Conservation (phyloP, 306 rosid species). For the Rosa rugosa region DNA sequence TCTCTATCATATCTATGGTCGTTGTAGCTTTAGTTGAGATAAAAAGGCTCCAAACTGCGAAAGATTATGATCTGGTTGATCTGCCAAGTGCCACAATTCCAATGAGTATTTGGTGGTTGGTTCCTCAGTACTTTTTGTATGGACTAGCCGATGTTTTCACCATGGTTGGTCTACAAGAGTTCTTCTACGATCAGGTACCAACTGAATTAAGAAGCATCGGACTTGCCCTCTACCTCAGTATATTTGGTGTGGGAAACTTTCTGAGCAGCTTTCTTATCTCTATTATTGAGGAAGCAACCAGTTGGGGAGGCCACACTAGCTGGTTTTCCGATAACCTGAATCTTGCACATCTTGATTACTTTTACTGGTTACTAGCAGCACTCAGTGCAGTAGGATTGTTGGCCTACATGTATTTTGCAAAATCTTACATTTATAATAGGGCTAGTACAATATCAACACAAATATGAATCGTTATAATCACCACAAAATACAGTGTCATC, state of each 20-base stretch:
- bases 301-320: conserved; percentile 36
- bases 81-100: conserved; percentile 51
- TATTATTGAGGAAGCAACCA: conserved; percentile 31
- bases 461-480: too few species aligned
- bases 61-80: conserved; percentile 54
- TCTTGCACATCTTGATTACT: conserved; percentile 70
- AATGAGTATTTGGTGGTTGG: conserved; percentile 76
- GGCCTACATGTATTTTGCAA: conserved; percentile 29
- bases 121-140: conserved; percentile 57
- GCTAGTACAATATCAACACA: background rate
- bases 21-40: conserved; percentile 59
- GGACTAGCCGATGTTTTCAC: conserved; percentile 61
- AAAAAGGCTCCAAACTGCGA: conserved; percentile 57
- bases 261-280: conserved; percentile 66
- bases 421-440: conserved; percentile 26
- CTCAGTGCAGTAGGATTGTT: conserved; percentile 36
- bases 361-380: conserved; percentile 60
- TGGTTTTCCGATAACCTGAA: conserved; percentile 71
- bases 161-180: conserved; percentile 76
- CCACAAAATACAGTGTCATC: background rate
- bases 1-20: conserved; percentile 38
- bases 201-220: conserved; percentile 64
- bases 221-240: conserved; percentile 61
- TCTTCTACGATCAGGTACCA: conserved; percentile 78
- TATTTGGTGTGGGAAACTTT: conserved; percentile 64